phyloP scores from a whole-genome alignment of 176 grass and related monocot species.

The Bolboschoenus planiculmis region DNA sequence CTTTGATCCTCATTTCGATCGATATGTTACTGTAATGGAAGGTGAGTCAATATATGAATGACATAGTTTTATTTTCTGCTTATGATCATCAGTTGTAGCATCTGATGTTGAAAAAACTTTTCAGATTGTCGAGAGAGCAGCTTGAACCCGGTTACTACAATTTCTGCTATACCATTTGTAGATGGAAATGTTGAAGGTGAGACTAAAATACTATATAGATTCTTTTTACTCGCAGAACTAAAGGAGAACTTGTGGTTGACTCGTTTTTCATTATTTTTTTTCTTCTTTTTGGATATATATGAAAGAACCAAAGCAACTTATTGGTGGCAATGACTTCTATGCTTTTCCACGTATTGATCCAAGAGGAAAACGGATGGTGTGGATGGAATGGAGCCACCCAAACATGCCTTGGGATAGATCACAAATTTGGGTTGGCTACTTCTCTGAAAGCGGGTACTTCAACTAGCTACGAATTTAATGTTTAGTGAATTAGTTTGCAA shows the following conservation, averaged over 20 bases:
- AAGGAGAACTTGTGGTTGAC: conserved; percentile 18
- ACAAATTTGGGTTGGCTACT: conserved; percentile 89
- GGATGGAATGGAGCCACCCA: conserved; percentile 93
- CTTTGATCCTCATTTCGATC: conserved; percentile 76
- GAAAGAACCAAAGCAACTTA: conserved; percentile 77
- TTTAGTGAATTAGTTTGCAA: conserved; percentile 9
- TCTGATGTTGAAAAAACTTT: conserved; percentile 19
- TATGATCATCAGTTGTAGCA: conserved; percentile 19
- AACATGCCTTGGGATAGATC: conserved; percentile 96
- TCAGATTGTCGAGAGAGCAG: conserved; percentile 64
- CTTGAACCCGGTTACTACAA: conserved; percentile 68
- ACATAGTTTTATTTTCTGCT: neutral
- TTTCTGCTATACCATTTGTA: conserved; percentile 45
- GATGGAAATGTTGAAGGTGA: conserved; percentile 46
- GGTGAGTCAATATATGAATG: conserved; percentile 29
- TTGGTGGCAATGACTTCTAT: conserved; percentile 86
- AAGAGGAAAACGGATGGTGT: conserved; percentile 57
- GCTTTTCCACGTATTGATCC: conserved; percentile 89
- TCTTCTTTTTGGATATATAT: conserved; percentile 17
- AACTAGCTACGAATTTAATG: neutral
- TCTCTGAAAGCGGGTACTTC: conserved; percentile 66
- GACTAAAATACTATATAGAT: conserved; percentile 6
- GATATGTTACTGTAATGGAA: conserved; percentile 90
- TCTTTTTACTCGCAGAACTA: neutral
- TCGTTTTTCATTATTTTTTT: conserved; percentile 18